Conservation (phyloP, 768 basidiomycete genomes). For the Trametopsis cervina region DNA sequence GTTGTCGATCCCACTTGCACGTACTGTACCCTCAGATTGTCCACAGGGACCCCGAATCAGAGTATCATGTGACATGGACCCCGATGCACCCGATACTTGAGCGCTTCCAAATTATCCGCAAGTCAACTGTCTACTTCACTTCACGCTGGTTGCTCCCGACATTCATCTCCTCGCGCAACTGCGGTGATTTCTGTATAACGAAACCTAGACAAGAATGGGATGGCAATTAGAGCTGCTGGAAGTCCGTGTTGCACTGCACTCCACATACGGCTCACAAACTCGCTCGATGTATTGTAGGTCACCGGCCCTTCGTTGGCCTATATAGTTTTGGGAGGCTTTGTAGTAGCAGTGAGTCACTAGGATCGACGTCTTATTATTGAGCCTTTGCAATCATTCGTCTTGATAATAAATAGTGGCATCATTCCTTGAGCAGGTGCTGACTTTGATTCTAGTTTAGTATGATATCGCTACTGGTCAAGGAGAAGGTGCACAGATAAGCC, state of each 20-base stretch:
- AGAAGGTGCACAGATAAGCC: slow-evolving; percentile 54
- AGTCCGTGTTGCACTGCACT: slow-evolving; percentile 20
- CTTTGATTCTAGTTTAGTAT: slow-evolving; percentile 60
- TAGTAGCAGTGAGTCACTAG: slow-evolving; percentile 33
- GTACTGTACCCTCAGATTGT: background rate
- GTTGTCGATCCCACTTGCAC: slow-evolving; percentile 13
- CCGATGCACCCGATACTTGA: background rate
- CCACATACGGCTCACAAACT: slow-evolving; percentile 21
- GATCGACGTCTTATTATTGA: background rate
- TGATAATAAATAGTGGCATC: background rate
- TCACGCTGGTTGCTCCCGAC: background rate
- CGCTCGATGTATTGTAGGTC: slow-evolving; percentile 32
- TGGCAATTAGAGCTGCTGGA: slow-evolving; percentile 17
- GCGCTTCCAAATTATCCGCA: background rate
- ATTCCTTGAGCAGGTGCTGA: background rate
- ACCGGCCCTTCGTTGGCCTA: slow-evolving; percentile 50
- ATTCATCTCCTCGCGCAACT: background rate
- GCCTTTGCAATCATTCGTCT: background rate
- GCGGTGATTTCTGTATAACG: background rate
- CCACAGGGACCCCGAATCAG: slow-evolving; percentile 4
- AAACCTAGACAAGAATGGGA: background rate
- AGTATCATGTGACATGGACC: background rate
- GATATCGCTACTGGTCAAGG: slow-evolving; percentile 76
- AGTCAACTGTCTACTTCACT: background rate
- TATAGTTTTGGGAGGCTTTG: slow-evolving; percentile 54